A percentile compares a stretch with the other conserved stretches of the same genome.
Conservation (phyloP, 192 early-diverging fungal genomes). For the Linnemannia elongata region DNA sequence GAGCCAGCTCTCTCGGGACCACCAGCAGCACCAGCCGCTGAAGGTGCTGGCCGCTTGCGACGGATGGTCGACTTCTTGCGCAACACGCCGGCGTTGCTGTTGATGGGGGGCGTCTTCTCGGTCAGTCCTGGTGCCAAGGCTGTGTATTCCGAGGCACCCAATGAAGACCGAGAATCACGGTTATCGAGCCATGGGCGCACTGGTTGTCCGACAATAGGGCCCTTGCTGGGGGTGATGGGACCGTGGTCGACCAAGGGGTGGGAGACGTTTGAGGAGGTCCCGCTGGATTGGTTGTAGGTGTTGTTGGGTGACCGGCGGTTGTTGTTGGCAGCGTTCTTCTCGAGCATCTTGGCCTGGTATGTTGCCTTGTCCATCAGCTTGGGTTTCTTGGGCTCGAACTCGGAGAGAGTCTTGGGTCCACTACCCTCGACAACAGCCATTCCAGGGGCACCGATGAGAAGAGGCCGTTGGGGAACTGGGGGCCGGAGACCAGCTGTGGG, state of each 20-base stretch:
- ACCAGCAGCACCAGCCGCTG: constrained; percentile 20
- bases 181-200: constrained; percentile 49
- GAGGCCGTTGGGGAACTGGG: constrained; percentile 11
- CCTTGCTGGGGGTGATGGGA: constrained; percentile 2
- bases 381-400: constrained; percentile 55
- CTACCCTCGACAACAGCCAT: not conserved
- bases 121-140: constrained; percentile 28
- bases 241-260: constrained; percentile 46
- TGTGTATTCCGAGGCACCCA: constrained; percentile 23
- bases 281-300: constrained; percentile 28
- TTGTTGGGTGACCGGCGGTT: constrained; percentile 30
- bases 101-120: constrained; percentile 1
- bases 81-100: constrained; percentile 29
- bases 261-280: constrained; percentile 10
- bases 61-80: constrained; percentile 51
- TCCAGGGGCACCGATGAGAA: constrained; percentile 21
- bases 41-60: constrained; percentile 46
- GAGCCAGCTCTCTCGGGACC: not conserved
- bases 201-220: constrained; percentile 23
- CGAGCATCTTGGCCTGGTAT: constrained; percentile 47
- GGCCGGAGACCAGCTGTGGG: constrained; percentile 28
- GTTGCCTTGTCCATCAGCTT: constrained; percentile 56
- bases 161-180: constrained; percentile 25
- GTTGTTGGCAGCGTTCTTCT: constrained; percentile 36
- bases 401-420: constrained; percentile 48